A percentile compares a stretch with the other conserved stretches of the same genome.
Evolutionary conservation across 2,329 filamentous ascomycete species (phyloP).

Genomic region (Neofusicoccum kwambonambiense): DNA sequence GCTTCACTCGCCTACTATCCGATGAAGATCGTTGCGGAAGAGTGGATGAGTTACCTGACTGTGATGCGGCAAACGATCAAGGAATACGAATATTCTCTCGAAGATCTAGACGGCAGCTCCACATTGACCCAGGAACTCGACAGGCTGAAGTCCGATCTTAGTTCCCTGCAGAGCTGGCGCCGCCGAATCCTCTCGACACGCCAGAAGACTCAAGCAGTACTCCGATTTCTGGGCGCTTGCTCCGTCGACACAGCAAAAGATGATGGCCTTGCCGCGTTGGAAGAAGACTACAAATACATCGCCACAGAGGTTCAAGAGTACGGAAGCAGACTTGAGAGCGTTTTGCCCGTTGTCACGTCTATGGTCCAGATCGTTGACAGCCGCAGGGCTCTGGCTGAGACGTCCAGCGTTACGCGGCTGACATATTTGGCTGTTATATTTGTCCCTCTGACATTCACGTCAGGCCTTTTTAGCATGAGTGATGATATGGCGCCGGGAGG

Average conservation of each 20-base stretch:
- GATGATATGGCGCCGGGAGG: neutral
- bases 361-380: conserved; percentile 15
- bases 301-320: neutral
- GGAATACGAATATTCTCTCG: conserved; percentile 25
- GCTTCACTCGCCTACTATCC: conserved; percentile 23
- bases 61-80: conserved; percentile 27
- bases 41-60: conserved; percentile 28
- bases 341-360: conserved; percentile 1
- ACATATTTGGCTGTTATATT: conserved; percentile 14
- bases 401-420: conserved; percentile 2
- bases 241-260: neutral
- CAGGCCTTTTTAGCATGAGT: conserved; percentile 13
- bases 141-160: conserved; percentile 24
- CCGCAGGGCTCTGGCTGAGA: neutral
- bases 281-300: neutral
- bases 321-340: neutral
- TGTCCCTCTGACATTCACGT: conserved; percentile 9
- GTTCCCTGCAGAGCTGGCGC: conserved; percentile 28
- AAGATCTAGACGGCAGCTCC: neutral
- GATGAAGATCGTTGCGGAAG: conserved; percentile 23
- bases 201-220: conserved; percentile 19
- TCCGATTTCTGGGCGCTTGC: conserved; percentile 15
- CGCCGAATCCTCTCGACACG: conserved; percentile 24
- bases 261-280: neutral
- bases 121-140: conserved; percentile 16